Evolutionary conservation across 331 rosid genomes (phyloP), one percentile per base, ranked within the genome.

Genomic region (Malus hybrid): DNA sequence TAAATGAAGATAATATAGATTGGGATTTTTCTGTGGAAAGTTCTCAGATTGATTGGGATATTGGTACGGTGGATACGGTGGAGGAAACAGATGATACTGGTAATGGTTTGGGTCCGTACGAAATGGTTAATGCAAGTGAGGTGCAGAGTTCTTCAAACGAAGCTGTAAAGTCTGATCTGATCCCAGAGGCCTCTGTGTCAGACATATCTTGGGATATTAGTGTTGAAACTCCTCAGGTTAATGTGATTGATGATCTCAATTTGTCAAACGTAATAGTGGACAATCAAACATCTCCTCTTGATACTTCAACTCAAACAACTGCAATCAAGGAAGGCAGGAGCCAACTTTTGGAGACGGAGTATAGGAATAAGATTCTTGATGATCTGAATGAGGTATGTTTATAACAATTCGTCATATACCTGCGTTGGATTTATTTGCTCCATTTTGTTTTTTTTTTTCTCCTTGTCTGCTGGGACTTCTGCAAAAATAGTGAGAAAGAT

Each of bases 21-120:
- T 93, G 98, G 98, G 96, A 89, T 82, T 86, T 93, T 82, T 88
- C 97, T 7, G 85, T 91, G 77, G 96, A 91, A 22, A 82, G 83
- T 87, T 72, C 96, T 78, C 96, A 89, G 83, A 91, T 93, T 71
- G 96, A 91, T 82, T 93, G 97, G 98, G 93, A 91, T 81, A 88
- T 91, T 73, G 97, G 96, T 42, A 42, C 13, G 1, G 13, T 42
- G 46, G 46, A 42, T 74, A 85, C 84, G 1, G 71, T 86, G 59
- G 98, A 93, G 82, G 97, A 91, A 83, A 86, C 87, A 2, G 94
- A 87, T 24, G 98, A 93, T 65, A 67, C 81, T 61, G 87, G 91
- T 67, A 89, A 88, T 83, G 97, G 96, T 73, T 84, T 93, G 87
- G 98, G 98, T 81, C 96, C 96, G 36, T 93, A 90, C 52, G 98